Base-by-base conservation (phyloP, 805 yeast genomes). In the Suhomyces prunicola region DNA sequence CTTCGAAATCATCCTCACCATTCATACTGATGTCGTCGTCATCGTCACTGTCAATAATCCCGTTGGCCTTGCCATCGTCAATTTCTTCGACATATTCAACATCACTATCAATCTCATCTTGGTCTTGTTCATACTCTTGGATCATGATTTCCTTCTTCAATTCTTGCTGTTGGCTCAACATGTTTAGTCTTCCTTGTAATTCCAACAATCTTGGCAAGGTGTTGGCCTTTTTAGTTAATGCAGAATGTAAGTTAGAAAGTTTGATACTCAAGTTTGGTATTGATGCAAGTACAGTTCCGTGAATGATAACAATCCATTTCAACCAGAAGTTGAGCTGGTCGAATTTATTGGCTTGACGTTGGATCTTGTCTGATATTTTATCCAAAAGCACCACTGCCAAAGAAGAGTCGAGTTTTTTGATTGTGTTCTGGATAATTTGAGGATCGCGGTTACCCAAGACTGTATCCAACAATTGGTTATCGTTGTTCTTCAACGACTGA, bases 401-500 rank as follows among this genome's bases (percentile, higher is more conserved):
- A 3, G 76, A 67, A 7, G 84, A 70, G 46, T 80, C 81, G 48
- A 82, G 68, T 57, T 76, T 75, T 15, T 76, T 56, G 46, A 82
- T 74, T 6, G 86, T 82, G 51, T 75, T 74, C 58, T 77, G 78
- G 45, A 82, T 79, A 7, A 80, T 71, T 6, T 63, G 66, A 47
- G 81, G 80, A 58, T 82, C 85, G 47, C 76, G 73, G 59, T 81
- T 81, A 54, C 70, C 70, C 57, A 94, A 77, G 10, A 96, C 96
- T 2, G 90, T 83, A 68, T 94, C 98, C 56, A 94, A 77, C 52
- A 94, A 75, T 8, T 94, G 74, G 62, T 86, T 91, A 67, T 94
- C 99, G 62, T 88, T 89, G 19, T 96, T 85, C 61, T 83, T 85
- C 56, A 94, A 77, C 0, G 99, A 93, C 72, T 94, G 99, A 12